Evolutionary conservation across 2,329 filamentous ascomycete species (phyloP).

Genomic region (Alternaria viburni): DNA sequence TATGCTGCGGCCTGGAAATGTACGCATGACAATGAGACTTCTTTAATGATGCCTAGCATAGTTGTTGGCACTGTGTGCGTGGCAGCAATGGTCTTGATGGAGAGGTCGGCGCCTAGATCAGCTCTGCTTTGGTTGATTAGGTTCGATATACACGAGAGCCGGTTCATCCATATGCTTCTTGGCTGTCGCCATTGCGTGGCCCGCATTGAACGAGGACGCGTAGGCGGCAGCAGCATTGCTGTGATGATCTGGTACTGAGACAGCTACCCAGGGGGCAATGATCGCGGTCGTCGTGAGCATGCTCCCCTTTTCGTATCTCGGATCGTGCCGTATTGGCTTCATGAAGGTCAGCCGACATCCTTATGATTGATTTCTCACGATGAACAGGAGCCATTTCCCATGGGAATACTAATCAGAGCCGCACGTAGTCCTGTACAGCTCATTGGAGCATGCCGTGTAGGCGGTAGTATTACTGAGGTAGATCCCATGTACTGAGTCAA

Average conservation of each 20-base stretch:
- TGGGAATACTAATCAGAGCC: background rate
- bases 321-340: background rate
- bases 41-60: background rate
- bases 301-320: background rate
- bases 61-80: background rate
- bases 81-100: background rate
- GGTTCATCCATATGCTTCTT: background rate
- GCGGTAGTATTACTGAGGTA: conserved; percentile 1
- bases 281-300: no score
- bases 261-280: background rate
- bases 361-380: background rate
- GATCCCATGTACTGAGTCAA: background rate
- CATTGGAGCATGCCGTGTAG: background rate
- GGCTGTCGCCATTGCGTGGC: background rate
- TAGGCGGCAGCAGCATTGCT: background rate
- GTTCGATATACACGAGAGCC: background rate
- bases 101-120: background rate
- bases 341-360: background rate
- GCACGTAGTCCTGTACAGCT: background rate
- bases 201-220: background rate
- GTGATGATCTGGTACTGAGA: background rate
- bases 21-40: background rate
- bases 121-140: background rate
- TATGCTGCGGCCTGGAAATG: background rate
- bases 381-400: background rate